Conservation (phyloP, 768 basidiomycete genomes). For the Vararia minispora region DNA sequence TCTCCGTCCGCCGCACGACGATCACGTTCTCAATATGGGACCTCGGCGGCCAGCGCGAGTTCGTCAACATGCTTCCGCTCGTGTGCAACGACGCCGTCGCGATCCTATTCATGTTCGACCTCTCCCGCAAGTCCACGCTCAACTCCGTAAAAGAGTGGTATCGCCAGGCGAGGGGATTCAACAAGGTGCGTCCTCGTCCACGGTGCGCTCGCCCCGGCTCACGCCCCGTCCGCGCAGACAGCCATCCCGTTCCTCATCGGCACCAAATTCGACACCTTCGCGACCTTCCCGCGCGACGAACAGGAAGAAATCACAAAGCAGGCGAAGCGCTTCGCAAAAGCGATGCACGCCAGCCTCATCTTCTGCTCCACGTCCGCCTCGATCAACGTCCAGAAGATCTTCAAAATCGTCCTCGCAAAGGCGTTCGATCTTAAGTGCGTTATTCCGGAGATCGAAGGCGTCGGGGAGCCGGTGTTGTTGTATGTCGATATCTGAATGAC, state of each 20-base stretch:
- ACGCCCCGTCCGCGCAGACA: constrained; percentile 41
- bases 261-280: constrained; percentile 97
- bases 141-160: constrained; percentile 99
- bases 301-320: constrained; percentile 99
- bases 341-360: constrained; percentile 99
- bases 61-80: constrained; percentile 97
- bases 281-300: constrained; percentile 91
- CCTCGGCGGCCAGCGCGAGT: constrained; percentile 93
- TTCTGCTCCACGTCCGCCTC: constrained; percentile 99
- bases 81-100: constrained; percentile 99
- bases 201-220: neutral
- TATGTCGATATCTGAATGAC: constrained; percentile 69
- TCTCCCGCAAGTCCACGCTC: constrained; percentile 92
- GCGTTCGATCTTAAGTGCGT: constrained; percentile 99
- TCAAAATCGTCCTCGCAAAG: constrained; percentile 95
- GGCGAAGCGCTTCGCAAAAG: constrained; percentile 97
- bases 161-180: constrained; percentile 96
- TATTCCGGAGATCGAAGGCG: constrained; percentile 94
- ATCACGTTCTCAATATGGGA: constrained; percentile 99
- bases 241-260: constrained; percentile 98
- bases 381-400: constrained; percentile 99
- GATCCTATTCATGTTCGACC: constrained; percentile 99
- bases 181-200: constrained; percentile 57
- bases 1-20: constrained; percentile 93
- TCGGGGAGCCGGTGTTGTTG: constrained; percentile 90